A percentile compares a stretch with the other conserved stretches of the same genome.
Conservation (phyloP, 73 alveolate genomes). For the Paramecium sonneborni region DNA sequence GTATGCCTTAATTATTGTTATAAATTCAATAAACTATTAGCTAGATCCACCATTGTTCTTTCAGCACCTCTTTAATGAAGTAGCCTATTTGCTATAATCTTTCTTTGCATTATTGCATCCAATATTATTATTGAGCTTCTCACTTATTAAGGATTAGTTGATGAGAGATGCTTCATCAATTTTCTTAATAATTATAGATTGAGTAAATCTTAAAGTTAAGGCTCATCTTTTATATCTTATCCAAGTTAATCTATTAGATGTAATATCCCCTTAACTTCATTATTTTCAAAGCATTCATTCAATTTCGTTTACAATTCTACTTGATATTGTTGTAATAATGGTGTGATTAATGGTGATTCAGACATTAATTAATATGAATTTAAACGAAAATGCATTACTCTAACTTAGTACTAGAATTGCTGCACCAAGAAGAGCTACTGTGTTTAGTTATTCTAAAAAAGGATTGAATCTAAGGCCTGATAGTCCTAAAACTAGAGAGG, state of each 20-base stretch:
- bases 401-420: background rate
- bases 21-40: background rate
- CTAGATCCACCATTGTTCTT: slow-evolving; percentile 25
- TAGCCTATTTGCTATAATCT: slow-evolving; percentile 33
- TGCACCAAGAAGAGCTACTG: background rate
- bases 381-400: background rate
- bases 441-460: background rate
- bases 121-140: background rate
- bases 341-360: slow-evolving; percentile 21
- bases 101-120: background rate
- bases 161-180: background rate
- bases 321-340: slow-evolving; percentile 20
- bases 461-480: slow-evolving; percentile 11
- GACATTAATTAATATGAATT: slow-evolving; percentile 9
- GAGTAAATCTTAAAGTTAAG: background rate
- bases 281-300: background rate
- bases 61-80: slow-evolving; percentile 32
- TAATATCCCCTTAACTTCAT: background rate
- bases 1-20: slow-evolving; percentile 27
- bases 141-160: background rate
- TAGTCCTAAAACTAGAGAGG: slow-evolving; percentile 39
- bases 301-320: background rate
- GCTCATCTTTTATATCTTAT: slow-evolving; percentile 12
- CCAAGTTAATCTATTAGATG: background rate
- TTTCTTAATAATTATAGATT: background rate